Base-by-base conservation (phyloP, 805 yeast species). In the Diddensiella santjacobensis region DNA sequence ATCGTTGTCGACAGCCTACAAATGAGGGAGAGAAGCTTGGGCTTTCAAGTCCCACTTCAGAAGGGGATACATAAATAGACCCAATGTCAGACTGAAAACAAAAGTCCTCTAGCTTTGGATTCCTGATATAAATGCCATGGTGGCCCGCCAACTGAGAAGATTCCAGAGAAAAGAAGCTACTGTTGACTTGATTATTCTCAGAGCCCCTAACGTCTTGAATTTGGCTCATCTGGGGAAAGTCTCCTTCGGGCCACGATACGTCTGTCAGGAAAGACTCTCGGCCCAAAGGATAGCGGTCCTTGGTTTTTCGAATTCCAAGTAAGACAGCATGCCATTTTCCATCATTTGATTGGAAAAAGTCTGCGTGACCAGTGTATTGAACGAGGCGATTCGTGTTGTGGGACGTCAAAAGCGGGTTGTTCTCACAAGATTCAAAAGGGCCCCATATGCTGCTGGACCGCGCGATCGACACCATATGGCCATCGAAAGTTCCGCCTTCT, bases 281-380 rank as follows among this genome's bases (percentile, higher is more conserved):
- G 4, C 41, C 41, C 24, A 38, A 23, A 4, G 41, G 41, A 20
- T 38, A 38, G 6, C 41, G 41, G 8, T 23, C 41, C 6, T 38
- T n/a, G 11, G 19, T 17, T 17, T 38, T 38, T n/a, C 41, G 41
- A 6, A 38, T 19, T 6, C 23, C 41, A 13, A 44, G 47, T 11
- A 44, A 35, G 4, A 44, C 41, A 3, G 38, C 42, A 17, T 35
- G 36, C 33, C 33, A 35, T 8, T 13, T 44, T 4, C 41, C 42
- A 13, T 33, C 30, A 10, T 17, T 29, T 11, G 15, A n/a, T 22
- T 35, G n/a, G 17, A 44, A 19, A 18, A 44, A 8, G 22, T 44
- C 47, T 13, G 41, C 41, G 22, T 44, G 47, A 4, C 47, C 47
- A 13, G 43, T 15, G 19, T 38, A 5, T n/a, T 38, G 41, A 10